phyloP scores from a whole-genome alignment of 495 filamentous ascomycete genomes.

The Daldinia concentrica region DNA sequence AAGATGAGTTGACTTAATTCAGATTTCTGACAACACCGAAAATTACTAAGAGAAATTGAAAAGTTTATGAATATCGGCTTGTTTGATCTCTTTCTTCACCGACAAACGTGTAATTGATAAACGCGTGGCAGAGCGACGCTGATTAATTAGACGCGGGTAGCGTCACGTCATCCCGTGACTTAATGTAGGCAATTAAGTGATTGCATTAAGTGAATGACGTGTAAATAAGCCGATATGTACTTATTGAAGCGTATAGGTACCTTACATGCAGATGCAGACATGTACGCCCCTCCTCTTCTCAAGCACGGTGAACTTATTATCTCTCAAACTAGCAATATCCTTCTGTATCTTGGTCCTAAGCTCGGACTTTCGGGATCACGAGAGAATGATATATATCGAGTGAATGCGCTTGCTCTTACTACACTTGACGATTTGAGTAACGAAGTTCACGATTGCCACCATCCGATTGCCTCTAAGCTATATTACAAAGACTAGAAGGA shows the following conservation, averaged over 20 bases:
- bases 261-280: no score
- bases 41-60: not conserved
- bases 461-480: slow-evolving; percentile 62
- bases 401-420: slow-evolving; percentile 68
- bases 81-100: not conserved
- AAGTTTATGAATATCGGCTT: slow-evolving; percentile 5
- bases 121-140: slow-evolving; percentile 23
- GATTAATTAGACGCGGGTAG: slow-evolving; percentile 34
- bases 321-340: slow-evolving; percentile 71
- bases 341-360: slow-evolving; percentile 64
- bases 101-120: slow-evolving; percentile 13
- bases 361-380: slow-evolving; percentile 42
- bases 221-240: not conserved
- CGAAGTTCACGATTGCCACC: slow-evolving; percentile 74
- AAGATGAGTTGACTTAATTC: not conserved
- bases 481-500: slow-evolving; percentile 77
- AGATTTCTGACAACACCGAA: not conserved
- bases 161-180: slow-evolving; percentile 49
- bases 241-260: not conserved
- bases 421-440: slow-evolving; percentile 71
- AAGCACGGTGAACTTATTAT: slow-evolving; percentile 66
- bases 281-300: slow-evolving; percentile 70
- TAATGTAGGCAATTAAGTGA: not conserved
- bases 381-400: slow-evolving; percentile 57
- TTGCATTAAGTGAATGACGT: not conserved